phyloP scores from a whole-genome alignment of 345 rosid species.

The Carallia pectinifolia region DNA sequence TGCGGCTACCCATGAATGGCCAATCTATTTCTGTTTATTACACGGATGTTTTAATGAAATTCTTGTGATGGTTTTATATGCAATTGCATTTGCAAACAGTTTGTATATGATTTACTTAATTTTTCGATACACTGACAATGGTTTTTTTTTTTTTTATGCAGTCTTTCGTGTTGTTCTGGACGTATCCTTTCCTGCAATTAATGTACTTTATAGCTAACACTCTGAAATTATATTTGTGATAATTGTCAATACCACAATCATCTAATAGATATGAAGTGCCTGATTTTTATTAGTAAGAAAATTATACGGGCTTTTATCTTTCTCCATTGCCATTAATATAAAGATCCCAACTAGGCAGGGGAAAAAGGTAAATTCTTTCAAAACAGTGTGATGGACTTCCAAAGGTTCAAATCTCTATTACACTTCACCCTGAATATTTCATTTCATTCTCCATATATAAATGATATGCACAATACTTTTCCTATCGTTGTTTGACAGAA shows the following conservation, averaged over 20 bases:
- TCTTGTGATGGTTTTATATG: background rate
- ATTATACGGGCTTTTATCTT: background rate
- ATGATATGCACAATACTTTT: too few relatives aligned
- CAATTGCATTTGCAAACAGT: background rate
- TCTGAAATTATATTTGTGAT: background rate
- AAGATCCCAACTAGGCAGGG: too few relatives aligned
- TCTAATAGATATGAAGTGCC: background rate
- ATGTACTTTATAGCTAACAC: conserved; percentile 1
- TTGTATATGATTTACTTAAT: background rate
- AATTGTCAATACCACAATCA: background rate
- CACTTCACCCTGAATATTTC: background rate
- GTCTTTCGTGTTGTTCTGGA: conserved; percentile 99
- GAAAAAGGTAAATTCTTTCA: too few relatives aligned
- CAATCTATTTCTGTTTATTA: background rate
- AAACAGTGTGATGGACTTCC: too few relatives aligned
- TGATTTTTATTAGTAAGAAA: background rate
- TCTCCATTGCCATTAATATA: background rate
- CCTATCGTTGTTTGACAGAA: background rate
- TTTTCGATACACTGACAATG: conserved; percentile 11
- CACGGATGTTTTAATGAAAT: background rate
- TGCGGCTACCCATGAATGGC: background rate
- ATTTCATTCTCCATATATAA: too few relatives aligned
- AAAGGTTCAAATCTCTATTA: too few relatives aligned
- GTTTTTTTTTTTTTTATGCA: conserved; percentile 43
- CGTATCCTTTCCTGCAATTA: conserved; percentile 68